Conservation (phyloP, 23 red algal species). For the Pyropia yezoensis region DNA sequence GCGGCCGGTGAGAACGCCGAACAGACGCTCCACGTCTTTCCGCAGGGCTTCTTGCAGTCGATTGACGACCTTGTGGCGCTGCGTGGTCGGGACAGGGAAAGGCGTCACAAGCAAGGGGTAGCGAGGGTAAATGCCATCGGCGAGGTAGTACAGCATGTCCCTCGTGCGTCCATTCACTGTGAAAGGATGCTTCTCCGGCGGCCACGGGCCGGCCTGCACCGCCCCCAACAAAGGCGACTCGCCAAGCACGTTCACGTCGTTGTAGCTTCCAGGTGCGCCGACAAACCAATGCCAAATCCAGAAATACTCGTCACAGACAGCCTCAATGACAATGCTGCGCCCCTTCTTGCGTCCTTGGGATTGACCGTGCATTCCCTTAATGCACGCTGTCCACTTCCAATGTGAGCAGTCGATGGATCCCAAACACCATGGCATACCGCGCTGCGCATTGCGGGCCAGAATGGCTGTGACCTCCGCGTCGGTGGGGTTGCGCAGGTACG, state of each 20-base stretch:
- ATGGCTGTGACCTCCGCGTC: neutral
- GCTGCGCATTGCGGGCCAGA: neutral
- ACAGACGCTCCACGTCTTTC: neutral
- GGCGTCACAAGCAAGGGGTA: slow-evolving; percentile 1
- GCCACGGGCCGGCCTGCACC: slow-evolving; percentile 10
- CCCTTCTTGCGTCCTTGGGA: slow-evolving; percentile 9
- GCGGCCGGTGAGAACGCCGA: neutral
- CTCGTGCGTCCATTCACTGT: slow-evolving; percentile 2
- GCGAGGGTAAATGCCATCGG: slow-evolving; percentile 14
- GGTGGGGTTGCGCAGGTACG: slow-evolving; percentile 7
- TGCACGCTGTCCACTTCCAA: slow-evolving; percentile 25
- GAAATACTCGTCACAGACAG: slow-evolving; percentile 32
- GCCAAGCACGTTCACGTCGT: slow-evolving; percentile 15
- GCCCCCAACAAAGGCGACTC: slow-evolving; percentile 22
- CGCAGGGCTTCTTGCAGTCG: neutral
- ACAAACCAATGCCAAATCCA: slow-evolving; percentile 37
- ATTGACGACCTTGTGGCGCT: neutral
- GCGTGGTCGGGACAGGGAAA: too few species aligned
- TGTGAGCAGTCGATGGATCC: slow-evolving; percentile 35
- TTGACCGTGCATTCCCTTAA: slow-evolving; percentile 10
- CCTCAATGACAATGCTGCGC: slow-evolving; percentile 23
- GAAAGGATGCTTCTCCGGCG: neutral
- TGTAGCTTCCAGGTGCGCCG: slow-evolving; percentile 18
- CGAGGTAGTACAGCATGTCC: slow-evolving; percentile 5
- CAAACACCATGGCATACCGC: slow-evolving; percentile 22